Evolutionary conservation across 2,329 filamentous ascomycete species (phyloP).

Genomic region (Daldinia eschscholtzii): DNA sequence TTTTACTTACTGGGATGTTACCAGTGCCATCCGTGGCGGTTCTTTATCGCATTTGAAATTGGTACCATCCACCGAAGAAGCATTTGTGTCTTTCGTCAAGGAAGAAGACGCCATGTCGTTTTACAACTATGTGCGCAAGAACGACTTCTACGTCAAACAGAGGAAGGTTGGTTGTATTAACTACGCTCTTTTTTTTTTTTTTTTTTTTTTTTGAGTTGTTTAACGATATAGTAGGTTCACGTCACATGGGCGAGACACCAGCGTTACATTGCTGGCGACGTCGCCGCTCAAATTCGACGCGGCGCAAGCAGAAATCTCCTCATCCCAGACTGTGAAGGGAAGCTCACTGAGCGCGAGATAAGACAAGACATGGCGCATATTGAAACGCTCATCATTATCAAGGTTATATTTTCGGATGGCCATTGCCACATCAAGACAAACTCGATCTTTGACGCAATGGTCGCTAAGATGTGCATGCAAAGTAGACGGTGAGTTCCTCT

Average conservation of each 20-base stretch:
- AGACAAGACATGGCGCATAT: constrained; percentile 85
- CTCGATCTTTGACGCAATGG: constrained; percentile 80
- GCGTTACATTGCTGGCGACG: constrained; percentile 72
- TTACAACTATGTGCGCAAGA: constrained; percentile 70
- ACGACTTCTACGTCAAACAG: constrained; percentile 76
- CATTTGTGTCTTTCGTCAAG: constrained; percentile 77
- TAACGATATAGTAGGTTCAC: constrained; percentile 66
- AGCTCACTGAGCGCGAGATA: constrained; percentile 73
- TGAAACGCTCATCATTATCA: constrained; percentile 79
- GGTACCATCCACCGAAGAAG: constrained; percentile 68
- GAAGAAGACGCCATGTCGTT: constrained; percentile 74
- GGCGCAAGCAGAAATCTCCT: constrained; percentile 82
- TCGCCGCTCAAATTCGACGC: constrained; percentile 71
- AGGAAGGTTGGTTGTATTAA: constrained; percentile 69
- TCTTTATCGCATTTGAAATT: constrained; percentile 77
- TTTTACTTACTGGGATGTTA: constrained; percentile 75
- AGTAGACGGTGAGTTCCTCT: constrained; percentile 61
- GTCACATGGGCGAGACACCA: constrained; percentile 79
- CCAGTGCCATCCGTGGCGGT: constrained; percentile 75
- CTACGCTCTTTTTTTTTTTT: constrained; percentile 11
- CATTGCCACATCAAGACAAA: constrained; percentile 80
- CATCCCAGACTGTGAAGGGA: constrained; percentile 69
- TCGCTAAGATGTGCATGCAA: constrained; percentile 84
- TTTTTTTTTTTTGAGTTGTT: constrained; percentile 23
- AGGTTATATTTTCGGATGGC: constrained; percentile 68